These are phyloP conservation scores for Aspergillus fumigatiaffinis DNA, from an alignment of 2,329 filamentous ascomycete species.

Conservation along the genomic window DNA sequence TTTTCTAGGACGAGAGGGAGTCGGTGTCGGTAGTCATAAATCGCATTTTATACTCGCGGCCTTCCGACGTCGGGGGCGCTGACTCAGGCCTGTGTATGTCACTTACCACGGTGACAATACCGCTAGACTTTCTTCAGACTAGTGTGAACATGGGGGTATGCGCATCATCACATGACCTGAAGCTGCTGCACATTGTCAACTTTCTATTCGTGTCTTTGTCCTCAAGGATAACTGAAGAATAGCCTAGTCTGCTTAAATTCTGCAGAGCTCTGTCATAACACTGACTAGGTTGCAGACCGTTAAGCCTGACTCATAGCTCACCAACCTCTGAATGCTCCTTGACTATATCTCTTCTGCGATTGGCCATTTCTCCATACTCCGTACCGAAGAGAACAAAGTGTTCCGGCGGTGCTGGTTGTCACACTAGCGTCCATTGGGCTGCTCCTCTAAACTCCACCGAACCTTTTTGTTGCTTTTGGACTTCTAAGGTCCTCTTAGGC, in stretches of 20 bases:
- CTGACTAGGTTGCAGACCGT: not conserved
- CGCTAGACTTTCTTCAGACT: constrained; percentile 12
- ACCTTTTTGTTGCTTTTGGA: constrained; percentile 6
- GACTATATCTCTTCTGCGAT: not conserved
- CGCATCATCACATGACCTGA: constrained; percentile 1
- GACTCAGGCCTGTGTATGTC: constrained; percentile 24
- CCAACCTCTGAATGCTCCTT: not conserved
- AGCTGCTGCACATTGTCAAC: not conserved
- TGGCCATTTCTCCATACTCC: not conserved
- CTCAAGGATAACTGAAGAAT: not conserved
- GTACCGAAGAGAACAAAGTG: not conserved
- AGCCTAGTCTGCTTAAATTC: not conserved
- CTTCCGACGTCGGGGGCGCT: constrained; percentile 37
- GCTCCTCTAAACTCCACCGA: constrained; percentile 14
- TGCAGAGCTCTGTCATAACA: not conserved
- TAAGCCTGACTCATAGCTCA: not conserved
- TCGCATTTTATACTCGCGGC: not conserved
- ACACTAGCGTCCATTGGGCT: constrained; percentile 13
- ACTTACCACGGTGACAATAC: constrained; percentile 5
- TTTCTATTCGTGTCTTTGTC: not conserved
- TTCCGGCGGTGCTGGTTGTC: constrained; percentile 1
- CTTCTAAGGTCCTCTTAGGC: constrained; percentile 5
- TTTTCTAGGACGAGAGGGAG: constrained; percentile 12
- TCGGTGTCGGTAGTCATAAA: not conserved
- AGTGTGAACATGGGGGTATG: constrained; percentile 2